These are phyloP conservation scores for Physcomitrium patens DNA, from an alignment of 225 moss, liverwort and hornwort genomes.

Conservation along the genomic window DNA sequence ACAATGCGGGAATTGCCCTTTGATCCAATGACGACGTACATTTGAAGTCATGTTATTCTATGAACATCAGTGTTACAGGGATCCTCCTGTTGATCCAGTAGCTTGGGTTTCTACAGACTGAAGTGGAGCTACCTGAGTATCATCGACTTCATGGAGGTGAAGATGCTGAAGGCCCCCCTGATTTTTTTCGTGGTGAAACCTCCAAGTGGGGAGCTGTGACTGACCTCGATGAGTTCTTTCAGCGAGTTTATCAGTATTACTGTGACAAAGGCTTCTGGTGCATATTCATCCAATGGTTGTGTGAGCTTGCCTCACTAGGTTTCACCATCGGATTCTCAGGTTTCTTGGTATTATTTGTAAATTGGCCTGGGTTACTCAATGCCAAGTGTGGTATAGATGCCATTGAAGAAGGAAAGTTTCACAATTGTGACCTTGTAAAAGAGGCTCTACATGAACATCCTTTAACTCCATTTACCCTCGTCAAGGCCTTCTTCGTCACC, in stretches of 20 bases:
- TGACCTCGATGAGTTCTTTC: slow-evolving; percentile 95
- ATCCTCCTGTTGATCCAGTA: slow-evolving; percentile 16
- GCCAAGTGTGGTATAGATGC: slow-evolving; percentile 85
- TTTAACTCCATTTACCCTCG: slow-evolving; percentile 70
- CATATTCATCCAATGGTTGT: slow-evolving; percentile 95
- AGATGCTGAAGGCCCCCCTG: slow-evolving; percentile 76
- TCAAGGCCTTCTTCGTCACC: slow-evolving; percentile 71
- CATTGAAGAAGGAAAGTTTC: slow-evolving; percentile 74
- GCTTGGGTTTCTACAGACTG: slow-evolving; percentile 58
- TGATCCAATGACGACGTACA: slow-evolving; percentile 21
- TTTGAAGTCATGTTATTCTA: slow-evolving; percentile 8
- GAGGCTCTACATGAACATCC: slow-evolving; percentile 80
- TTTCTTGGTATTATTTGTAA: slow-evolving; percentile 92
- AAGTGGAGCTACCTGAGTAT: slow-evolving; percentile 96
- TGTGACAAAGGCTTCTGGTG: slow-evolving; percentile 99
- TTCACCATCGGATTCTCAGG: slow-evolving; percentile 96
- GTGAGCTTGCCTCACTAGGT: slow-evolving; percentile 87
- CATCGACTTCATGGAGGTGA: slow-evolving; percentile 73
- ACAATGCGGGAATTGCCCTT: background rate
- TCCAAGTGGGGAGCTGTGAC: slow-evolving; percentile 92
- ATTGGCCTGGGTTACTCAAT: slow-evolving; percentile 87
- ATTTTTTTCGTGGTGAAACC: slow-evolving; percentile 84
- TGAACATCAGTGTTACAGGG: slow-evolving; percentile 16
- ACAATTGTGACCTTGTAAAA: slow-evolving; percentile 84
- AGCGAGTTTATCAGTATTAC: slow-evolving; percentile 94